Conservation (phyloP, 495 filamentous ascomycete species). For the Xylaria palmicola region DNA sequence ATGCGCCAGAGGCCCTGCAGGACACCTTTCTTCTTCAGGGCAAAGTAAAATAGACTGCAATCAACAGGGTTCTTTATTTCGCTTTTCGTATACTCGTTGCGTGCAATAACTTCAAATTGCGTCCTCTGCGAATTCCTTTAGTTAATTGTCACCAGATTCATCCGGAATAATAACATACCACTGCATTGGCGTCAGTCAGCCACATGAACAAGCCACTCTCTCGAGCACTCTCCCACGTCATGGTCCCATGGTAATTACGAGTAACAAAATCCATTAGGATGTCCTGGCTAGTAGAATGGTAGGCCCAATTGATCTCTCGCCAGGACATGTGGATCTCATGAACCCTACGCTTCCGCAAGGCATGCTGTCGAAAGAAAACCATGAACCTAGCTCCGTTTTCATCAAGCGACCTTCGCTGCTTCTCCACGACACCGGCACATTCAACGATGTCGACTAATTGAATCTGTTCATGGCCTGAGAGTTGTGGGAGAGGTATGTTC, state of each 20-base stretch:
- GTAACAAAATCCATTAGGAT: constrained; percentile 88
- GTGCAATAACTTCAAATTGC: constrained; percentile 85
- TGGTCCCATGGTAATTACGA: constrained; percentile 68
- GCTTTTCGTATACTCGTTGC: constrained; percentile 88
- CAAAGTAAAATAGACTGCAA: constrained; percentile 88
- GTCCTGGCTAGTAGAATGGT: constrained; percentile 88
- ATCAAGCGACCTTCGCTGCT: constrained; percentile 88
- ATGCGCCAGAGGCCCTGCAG: constrained; percentile 94
- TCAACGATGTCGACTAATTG: constrained; percentile 84
- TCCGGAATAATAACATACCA: constrained; percentile 54
- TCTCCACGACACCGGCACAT: constrained; percentile 82
- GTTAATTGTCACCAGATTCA: background rate
- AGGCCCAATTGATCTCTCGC: constrained; percentile 94
- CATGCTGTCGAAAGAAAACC: constrained; percentile 85
- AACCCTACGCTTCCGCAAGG: constrained; percentile 63
- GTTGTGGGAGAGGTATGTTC: constrained; percentile 70
- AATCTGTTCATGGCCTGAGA: constrained; percentile 87
- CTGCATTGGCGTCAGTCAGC: constrained; percentile 71
- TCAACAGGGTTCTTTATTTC: constrained; percentile 92
- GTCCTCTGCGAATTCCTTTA: constrained; percentile 48
- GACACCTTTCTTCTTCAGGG: constrained; percentile 86
- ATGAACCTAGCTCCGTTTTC: constrained; percentile 89
- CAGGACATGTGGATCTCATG: constrained; percentile 74
- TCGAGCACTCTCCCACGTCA: constrained; percentile 81
- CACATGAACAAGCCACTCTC: constrained; percentile 95